Conservation (phyloP, 2,329 filamentous ascomycete genomes). For the Xylariaceae sp. region DNA sequence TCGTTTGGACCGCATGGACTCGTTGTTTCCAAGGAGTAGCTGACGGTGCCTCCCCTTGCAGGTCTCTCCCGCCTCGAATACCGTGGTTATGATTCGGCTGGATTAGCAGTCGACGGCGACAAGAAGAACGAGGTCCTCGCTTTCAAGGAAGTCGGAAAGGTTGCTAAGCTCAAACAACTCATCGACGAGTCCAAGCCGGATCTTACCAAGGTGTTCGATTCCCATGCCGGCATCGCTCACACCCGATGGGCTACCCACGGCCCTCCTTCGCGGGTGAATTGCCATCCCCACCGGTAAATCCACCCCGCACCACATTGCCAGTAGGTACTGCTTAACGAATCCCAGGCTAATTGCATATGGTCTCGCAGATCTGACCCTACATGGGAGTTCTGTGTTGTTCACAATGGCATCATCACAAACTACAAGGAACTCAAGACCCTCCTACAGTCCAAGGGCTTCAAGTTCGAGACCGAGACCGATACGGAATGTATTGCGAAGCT, state of each 20-base stretch:
- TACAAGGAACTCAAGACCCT: conserved; percentile 99
- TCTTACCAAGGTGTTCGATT: conserved; percentile 90
- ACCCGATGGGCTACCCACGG: conserved; percentile 99
- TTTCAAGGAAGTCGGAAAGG: conserved; percentile 99
- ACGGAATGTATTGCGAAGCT: conserved; percentile 99
- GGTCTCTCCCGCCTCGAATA: conserved; percentile 95
- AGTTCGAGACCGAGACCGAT: conserved; percentile 98
- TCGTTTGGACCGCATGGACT: too few species aligned
- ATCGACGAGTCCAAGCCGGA: conserved; percentile 80
- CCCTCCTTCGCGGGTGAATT: conserved; percentile 87
- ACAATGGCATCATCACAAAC: conserved; percentile 99
- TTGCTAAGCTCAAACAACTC: conserved; percentile 90
- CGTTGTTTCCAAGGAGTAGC: too few species aligned
- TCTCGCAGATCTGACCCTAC: conserved; percentile 74
- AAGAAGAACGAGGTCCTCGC: conserved; percentile 98
- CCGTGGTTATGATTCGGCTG: conserved; percentile 96
- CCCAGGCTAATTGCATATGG: conserved; percentile 19
- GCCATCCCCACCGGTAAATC: conserved; percentile 91
- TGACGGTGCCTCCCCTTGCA: conserved; percentile 36
- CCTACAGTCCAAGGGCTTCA: conserved; percentile 89
- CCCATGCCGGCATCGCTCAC: conserved; percentile 97
- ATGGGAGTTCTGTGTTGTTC: conserved; percentile 96
- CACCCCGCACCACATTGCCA: conserved; percentile 27
- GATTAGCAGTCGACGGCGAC: conserved; percentile 91
- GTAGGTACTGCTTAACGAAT: conserved; percentile 19